These are phyloP conservation scores for Lactifluus hygrophoroides DNA, from an alignment of 768 basidiomycete species.

Conservation along the genomic window DNA sequence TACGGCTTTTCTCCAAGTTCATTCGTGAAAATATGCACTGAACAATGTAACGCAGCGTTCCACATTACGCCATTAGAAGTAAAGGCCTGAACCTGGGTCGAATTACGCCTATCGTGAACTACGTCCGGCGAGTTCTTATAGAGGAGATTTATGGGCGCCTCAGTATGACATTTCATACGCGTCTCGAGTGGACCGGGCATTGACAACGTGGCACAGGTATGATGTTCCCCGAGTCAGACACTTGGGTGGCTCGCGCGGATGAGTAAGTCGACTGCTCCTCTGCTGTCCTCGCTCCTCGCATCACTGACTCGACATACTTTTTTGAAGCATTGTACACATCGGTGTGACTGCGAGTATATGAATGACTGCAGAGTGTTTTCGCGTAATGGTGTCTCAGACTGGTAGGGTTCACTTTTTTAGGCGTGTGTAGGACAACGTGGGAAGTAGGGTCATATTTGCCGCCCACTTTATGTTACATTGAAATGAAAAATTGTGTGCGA, in stretches of 20 bases:
- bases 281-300: neutral
- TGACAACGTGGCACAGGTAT: slow-evolving; percentile 29
- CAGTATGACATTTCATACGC: slow-evolving; percentile 27
- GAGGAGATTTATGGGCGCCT: slow-evolving; percentile 57
- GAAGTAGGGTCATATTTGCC: no score
- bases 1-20: slow-evolving; percentile 30
- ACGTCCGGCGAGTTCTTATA: slow-evolving; percentile 42
- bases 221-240: slow-evolving; percentile 56
- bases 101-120: slow-evolving; percentile 31
- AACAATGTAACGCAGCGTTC: slow-evolving; percentile 33
- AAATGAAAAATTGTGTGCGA: no score
- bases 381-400: no score
- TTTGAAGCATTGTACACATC: slow-evolving; percentile 11
- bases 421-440: no score
- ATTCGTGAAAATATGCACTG: no score
- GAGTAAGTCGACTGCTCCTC: slow-evolving; percentile 31
- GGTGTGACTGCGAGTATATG: slow-evolving; percentile 15
- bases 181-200: neutral
- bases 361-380: no score
- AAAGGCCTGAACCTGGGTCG: slow-evolving; percentile 28
- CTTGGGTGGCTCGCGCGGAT: slow-evolving; percentile 49
- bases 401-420: no score
- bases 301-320: neutral
- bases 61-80: slow-evolving; percentile 50
- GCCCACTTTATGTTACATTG: no score